Conservation (phyloP, 2,329 filamentous ascomycete genomes). For the Stachybotrys chartarum region DNA sequence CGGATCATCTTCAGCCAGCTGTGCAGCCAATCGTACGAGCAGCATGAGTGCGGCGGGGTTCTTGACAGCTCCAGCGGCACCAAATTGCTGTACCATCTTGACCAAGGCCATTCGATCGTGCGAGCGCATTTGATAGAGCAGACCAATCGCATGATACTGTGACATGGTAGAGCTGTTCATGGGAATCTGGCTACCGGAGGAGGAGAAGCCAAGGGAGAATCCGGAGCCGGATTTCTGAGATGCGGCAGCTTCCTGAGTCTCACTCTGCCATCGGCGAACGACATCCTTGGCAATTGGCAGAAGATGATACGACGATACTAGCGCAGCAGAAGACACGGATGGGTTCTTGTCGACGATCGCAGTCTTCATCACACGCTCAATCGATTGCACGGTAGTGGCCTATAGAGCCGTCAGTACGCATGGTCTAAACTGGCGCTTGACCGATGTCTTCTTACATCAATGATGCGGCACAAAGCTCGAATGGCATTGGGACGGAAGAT, state of each 20-base stretch:
- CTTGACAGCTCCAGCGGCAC: constrained; percentile 84
- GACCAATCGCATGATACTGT: constrained; percentile 95
- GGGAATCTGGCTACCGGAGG: constrained; percentile 64
- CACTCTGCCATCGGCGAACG: constrained; percentile 95
- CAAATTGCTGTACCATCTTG: constrained; percentile 99
- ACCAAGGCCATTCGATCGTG: constrained; percentile 97
- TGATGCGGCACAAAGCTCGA: constrained; percentile 89
- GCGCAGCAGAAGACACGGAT: constrained; percentile 89
- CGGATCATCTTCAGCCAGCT: constrained; percentile 87
- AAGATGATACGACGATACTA: constrained; percentile 96
- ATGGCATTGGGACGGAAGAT: constrained; percentile 95
- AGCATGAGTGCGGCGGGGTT: constrained; percentile 88
- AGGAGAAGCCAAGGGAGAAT: constrained; percentile 88
- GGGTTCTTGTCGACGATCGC: constrained; percentile 99
- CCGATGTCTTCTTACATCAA: constrained; percentile 61
- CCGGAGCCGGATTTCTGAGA: constrained; percentile 82
- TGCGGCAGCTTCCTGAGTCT: constrained; percentile 93
- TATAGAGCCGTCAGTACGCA: constrained; percentile 31
- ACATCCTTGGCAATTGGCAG: constrained; percentile 94
- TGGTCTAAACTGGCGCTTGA: constrained; percentile 7
- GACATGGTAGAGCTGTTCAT: constrained; percentile 95
- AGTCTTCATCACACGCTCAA: constrained; percentile 97
- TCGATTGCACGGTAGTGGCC: constrained; percentile 92
- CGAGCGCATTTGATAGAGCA: constrained; percentile 95
- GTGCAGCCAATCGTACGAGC: constrained; percentile 85